Evolutionary conservation across 441 rosid species (phyloP).

Genomic region (Lagerstroemia fauriei): DNA sequence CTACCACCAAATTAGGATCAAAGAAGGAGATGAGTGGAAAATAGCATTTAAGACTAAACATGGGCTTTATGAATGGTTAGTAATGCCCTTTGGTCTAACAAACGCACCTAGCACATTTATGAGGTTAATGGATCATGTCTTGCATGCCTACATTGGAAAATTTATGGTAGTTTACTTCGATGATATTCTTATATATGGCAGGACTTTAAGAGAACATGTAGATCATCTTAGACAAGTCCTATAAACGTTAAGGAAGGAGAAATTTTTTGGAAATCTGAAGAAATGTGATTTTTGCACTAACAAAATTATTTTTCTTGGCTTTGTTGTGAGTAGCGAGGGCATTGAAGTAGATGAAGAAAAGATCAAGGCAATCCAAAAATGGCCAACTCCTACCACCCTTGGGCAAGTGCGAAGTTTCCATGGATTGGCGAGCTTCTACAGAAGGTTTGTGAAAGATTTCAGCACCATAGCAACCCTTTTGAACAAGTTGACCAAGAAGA

Average conservation of each 20-base stretch:
- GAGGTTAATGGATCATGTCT: neutral
- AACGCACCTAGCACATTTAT: neutral
- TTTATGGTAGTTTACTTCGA: neutral
- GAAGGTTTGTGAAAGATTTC: neutral
- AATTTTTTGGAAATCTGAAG: neutral
- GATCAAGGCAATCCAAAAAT: neutral
- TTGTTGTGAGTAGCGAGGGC: neutral
- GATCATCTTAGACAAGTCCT: neutral
- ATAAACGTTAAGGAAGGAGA: neutral
- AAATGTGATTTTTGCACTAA: neutral
- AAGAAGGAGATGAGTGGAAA: neutral
- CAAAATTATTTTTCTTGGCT: neutral
- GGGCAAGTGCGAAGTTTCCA: neutral
- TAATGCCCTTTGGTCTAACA: conserved; percentile 3
- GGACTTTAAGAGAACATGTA: neutral
- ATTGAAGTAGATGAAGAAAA: neutral
- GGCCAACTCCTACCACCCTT: neutral
- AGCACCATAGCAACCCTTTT: neutral
- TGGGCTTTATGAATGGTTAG: conserved; percentile 11
- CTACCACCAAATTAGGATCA: neutral
- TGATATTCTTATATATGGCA: neutral
- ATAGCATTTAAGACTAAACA: neutral
- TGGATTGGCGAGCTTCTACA: neutral
- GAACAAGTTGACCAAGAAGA: neutral
- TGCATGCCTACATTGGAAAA: neutral